A percentile compares a stretch with the other conserved stretches of the same genome.
These are phyloP conservation scores for Guyanaporus albipodus DNA, from an alignment of 768 basidiomycete genomes.

Conservation along the genomic window DNA sequence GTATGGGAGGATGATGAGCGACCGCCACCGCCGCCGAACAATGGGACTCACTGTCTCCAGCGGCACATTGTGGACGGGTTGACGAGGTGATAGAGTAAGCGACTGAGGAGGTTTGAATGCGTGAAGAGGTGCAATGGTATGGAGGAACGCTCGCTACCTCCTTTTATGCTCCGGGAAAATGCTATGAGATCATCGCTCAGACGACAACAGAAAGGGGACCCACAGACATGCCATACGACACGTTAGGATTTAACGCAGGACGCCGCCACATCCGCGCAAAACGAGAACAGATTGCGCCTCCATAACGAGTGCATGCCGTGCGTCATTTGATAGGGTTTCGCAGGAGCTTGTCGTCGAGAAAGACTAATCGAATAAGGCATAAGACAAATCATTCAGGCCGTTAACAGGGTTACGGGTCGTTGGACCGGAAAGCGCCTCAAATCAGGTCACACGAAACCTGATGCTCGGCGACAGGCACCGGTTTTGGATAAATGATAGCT, in stretches of 20 bases:
- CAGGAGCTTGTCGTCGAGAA: slow-evolving; percentile 34
- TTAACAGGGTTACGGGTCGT: slow-evolving; percentile 13
- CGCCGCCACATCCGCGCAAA: slow-evolving; percentile 23
- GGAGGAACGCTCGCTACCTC: slow-evolving; percentile 9
- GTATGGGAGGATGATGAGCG: neutral
- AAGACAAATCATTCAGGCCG: slow-evolving; percentile 13
- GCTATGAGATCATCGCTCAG: slow-evolving; percentile 25
- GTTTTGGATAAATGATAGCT: slow-evolving; percentile 31
- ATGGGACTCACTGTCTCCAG: slow-evolving; percentile 46
- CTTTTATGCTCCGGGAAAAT: slow-evolving; percentile 26
- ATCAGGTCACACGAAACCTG: slow-evolving; percentile 24
- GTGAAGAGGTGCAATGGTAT: slow-evolving; percentile 5
- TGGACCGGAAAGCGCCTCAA: slow-evolving; percentile 16
- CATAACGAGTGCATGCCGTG: slow-evolving; percentile 29
- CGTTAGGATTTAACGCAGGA: slow-evolving; percentile 21
- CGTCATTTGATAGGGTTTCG: slow-evolving; percentile 36
- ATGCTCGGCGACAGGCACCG: slow-evolving; percentile 15
- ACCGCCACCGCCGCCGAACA: neutral
- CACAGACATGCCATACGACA: slow-evolving; percentile 18
- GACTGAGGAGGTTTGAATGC: slow-evolving; percentile 6
- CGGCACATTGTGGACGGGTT: slow-evolving; percentile 42
- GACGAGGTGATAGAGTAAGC: neutral
- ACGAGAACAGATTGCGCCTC: slow-evolving; percentile 28
- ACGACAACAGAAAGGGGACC: slow-evolving; percentile 16
- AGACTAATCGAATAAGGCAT: slow-evolving; percentile 34